Conservation (phyloP, 2,329 filamentous ascomycete species). For the Talaromyces sp. region DNA sequence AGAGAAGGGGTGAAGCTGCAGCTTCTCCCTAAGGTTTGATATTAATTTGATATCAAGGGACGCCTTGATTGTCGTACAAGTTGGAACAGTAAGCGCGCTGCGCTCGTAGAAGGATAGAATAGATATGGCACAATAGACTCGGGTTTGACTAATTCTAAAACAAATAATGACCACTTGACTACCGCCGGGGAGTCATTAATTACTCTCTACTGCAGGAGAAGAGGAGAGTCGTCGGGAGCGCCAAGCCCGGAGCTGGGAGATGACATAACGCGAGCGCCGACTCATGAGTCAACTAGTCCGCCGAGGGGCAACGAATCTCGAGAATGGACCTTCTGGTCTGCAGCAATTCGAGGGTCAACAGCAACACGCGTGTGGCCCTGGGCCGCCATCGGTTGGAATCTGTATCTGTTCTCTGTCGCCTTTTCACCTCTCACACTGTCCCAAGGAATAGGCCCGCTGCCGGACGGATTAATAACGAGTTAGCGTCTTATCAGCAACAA, state of each 20-base stretch:
- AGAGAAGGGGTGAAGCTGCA: neutral
- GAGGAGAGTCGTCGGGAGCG: neutral
- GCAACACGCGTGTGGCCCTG: conserved; percentile 8
- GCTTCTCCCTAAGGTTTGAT: neutral
- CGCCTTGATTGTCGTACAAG: neutral
- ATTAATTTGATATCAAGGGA: neutral
- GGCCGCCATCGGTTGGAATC: neutral
- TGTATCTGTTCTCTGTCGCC: neutral
- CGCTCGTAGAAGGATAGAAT: neutral
- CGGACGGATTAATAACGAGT: neutral
- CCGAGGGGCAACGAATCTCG: conserved; percentile 5
- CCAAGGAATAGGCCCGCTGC: neutral
- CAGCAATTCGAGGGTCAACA: conserved; percentile 7
- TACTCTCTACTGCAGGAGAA: neutral
- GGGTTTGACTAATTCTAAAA: neutral
- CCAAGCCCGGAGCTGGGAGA: neutral
- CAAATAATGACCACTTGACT: too few species aligned
- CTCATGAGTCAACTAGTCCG: neutral
- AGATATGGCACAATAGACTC: neutral
- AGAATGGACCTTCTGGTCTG: neutral
- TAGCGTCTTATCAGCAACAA: neutral
- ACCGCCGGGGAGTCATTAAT: too few species aligned
- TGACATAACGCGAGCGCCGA: neutral
- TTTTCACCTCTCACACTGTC: neutral
- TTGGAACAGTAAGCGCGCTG: neutral